Evolutionary conservation across 345 rosid species (phyloP).

Genomic region (Schrenkiella parvula): DNA sequence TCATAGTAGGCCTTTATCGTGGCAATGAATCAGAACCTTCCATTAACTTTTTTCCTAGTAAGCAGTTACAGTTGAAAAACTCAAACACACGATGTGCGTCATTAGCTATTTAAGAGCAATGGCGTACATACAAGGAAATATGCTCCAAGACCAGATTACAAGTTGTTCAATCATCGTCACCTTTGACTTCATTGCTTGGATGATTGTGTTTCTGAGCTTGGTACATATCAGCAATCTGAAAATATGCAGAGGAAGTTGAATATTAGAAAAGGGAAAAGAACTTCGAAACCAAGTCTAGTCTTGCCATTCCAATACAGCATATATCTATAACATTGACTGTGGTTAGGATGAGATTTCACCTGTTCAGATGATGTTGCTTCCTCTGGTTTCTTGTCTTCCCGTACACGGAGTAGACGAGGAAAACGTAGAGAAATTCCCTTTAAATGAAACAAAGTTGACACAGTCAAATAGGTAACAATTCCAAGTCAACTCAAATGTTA

Average conservation of each 20-base stretch:
- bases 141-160: neutral
- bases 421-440: constrained; percentile 89
- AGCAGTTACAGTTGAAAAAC: neutral
- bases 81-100: constrained; percentile 8
- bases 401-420: constrained; percentile 77
- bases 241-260: neutral
- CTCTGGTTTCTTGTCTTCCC: constrained; percentile 84
- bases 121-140: neutral
- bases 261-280: neutral
- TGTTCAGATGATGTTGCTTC: constrained; percentile 77
- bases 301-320: neutral
- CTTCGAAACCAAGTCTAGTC: neutral
- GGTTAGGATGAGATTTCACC: constrained; percentile 41
- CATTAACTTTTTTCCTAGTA: neutral
- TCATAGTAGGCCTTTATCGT: neutral
- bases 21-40: neutral
- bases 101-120: neutral
- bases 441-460: neutral
- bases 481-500: neutral
- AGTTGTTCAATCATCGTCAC: constrained; percentile 59
- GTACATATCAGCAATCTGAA: constrained; percentile 89
- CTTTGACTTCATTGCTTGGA: constrained; percentile 51
- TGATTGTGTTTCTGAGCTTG: constrained; percentile 71
- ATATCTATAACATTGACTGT: neutral
- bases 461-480: neutral